phyloP scores from a whole-genome alignment of 331 rosid genomes.

The Prunus yedoensis region DNA sequence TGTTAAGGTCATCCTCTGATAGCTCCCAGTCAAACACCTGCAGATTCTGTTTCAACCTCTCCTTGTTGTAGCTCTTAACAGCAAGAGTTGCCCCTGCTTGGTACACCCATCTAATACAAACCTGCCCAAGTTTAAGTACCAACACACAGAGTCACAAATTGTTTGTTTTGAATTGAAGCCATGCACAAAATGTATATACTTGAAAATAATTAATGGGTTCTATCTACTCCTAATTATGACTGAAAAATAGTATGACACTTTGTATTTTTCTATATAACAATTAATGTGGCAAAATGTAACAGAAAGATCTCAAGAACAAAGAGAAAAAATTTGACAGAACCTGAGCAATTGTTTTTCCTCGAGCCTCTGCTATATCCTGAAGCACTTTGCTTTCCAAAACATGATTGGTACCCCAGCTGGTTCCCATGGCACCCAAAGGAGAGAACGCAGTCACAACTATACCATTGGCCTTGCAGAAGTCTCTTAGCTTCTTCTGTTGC shows the following conservation, averaged over 20 bases:
- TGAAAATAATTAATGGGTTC: background rate
- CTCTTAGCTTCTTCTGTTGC: constrained; percentile 54
- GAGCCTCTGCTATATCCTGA: constrained; percentile 39
- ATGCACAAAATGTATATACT: background rate
- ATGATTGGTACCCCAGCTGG: constrained; percentile 47
- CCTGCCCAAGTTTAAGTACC: constrained; percentile 19
- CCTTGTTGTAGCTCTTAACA: constrained; percentile 65
- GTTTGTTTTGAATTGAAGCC: too few species aligned
- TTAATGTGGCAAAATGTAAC: background rate
- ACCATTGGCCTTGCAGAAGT: constrained; percentile 45
- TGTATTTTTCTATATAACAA: too few species aligned
- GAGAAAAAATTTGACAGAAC: constrained; percentile 7
- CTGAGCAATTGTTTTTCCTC: constrained; percentile 47
- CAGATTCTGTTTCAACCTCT: constrained; percentile 60
- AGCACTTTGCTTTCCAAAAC: constrained; percentile 51
- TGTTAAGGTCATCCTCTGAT: constrained; percentile 41
- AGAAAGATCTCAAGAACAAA: background rate
- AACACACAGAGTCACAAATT: background rate
- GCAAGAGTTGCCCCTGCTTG: constrained; percentile 46
- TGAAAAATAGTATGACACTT: background rate
- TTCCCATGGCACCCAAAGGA: constrained; percentile 55
- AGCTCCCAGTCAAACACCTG: constrained; percentile 63
- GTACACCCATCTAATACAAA: constrained; percentile 62
- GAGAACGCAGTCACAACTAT: constrained; percentile 57
- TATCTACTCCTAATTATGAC: background rate